Evolutionary conservation across 169 alveolate genomes (phyloP).

Genomic region (Plasmodium gaboni): DNA sequence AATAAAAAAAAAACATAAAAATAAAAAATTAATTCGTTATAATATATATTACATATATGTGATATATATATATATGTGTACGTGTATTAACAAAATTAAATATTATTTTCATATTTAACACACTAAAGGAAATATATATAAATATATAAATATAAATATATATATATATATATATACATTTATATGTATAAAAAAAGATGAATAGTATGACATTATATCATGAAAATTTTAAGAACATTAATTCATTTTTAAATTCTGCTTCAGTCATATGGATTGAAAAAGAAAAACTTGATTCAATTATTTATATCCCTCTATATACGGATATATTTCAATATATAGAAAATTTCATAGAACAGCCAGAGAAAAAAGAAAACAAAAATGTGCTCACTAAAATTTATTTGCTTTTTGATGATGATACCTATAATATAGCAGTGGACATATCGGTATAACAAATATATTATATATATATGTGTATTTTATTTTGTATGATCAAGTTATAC

Average conservation of each 20-base stretch:
- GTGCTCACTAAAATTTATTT: slow-evolving; percentile 30
- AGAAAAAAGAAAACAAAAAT: slow-evolving; percentile 18
- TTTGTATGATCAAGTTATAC: no score
- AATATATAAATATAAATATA: background rate
- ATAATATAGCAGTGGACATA: slow-evolving; percentile 63
- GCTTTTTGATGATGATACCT: slow-evolving; percentile 65
- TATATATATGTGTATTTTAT: no score
- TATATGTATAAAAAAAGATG: slow-evolving; percentile 5
- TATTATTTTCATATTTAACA: no score
- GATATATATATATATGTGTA: no score
- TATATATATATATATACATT: background rate
- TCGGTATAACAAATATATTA: slow-evolving; percentile 16
- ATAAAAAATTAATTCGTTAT: no score
- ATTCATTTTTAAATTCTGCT: slow-evolving; percentile 22
- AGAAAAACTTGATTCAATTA: slow-evolving; percentile 56
- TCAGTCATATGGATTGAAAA: slow-evolving; percentile 69
- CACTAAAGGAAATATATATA: no score
- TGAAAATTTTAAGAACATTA: background rate
- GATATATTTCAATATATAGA: slow-evolving; percentile 39
- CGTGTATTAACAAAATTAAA: no score
- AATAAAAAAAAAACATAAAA: no score
- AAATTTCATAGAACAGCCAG: slow-evolving; percentile 35
- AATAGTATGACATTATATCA: background rate
- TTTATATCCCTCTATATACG: slow-evolving; percentile 48
- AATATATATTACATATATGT: no score